phyloP scores from a whole-genome alignment of 23 red algal species.

The Cyanidioschyzon merolae region DNA sequence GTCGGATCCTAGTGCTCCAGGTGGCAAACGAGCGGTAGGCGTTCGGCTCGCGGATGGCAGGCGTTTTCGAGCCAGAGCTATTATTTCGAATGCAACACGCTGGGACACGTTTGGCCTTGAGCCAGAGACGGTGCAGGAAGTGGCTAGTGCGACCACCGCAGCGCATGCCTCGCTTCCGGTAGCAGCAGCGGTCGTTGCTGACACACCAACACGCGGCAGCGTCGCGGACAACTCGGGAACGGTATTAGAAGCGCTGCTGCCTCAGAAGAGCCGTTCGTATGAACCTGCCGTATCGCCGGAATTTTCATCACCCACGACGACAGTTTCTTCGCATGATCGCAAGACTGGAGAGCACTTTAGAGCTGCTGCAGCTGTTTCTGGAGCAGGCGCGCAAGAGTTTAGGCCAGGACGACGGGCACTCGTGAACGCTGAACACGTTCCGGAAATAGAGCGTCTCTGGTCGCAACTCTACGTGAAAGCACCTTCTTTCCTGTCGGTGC shows the following conservation, averaged over 20 bases:
- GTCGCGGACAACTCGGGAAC: not conserved
- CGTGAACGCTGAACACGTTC: constrained; percentile 30
- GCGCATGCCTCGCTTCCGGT: too few species aligned
- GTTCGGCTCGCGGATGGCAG: constrained; percentile 44
- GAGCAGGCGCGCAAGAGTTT: not conserved
- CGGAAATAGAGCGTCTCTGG: constrained; percentile 36
- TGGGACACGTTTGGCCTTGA: constrained; percentile 83
- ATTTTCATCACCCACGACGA: too few species aligned
- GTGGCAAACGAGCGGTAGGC: constrained; percentile 28
- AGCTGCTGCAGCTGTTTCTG: too few species aligned
- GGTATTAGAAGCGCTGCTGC: too few species aligned
- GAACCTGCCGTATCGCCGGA: too few species aligned
- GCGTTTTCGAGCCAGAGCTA: not conserved
- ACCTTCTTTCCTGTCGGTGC: constrained; percentile 62
- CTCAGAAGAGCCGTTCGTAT: too few species aligned
- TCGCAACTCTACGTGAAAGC: constrained; percentile 56
- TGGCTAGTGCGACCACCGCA: not conserved
- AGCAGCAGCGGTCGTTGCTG: too few species aligned
- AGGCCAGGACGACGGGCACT: not conserved
- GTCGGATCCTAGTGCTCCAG: constrained; percentile 11
- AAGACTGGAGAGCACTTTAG: too few species aligned
- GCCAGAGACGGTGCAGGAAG: not conserved
- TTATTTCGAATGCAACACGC: constrained; percentile 74
- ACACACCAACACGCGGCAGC: too few species aligned
- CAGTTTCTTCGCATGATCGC: too few species aligned